phyloP scores from a whole-genome alignment of 1,139 yeast genomes.

The Blastobotrys ciferrii region DNA sequence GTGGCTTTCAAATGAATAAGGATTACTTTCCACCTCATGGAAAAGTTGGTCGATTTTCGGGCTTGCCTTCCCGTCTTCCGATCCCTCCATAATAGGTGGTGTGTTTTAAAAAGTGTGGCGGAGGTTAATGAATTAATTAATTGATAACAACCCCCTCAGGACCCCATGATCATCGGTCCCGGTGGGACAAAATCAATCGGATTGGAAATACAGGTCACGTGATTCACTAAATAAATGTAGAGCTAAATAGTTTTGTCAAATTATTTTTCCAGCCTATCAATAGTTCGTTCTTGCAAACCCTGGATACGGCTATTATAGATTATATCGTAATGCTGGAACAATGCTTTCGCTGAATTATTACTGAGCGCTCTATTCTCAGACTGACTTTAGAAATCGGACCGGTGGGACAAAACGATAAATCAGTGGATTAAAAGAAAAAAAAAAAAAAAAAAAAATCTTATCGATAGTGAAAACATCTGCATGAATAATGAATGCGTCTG shows the following conservation, averaged over 20 bases:
- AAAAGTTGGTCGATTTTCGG: constrained; percentile 2
- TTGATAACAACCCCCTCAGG: not conserved
- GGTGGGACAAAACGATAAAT: constrained; percentile 10
- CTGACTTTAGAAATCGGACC: no score
- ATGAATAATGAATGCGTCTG: constrained; percentile 65
- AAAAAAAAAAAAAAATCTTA: no score
- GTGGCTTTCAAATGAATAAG: constrained; percentile 8
- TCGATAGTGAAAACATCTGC: constrained; percentile 4
- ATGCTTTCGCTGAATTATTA: no score
- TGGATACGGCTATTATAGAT: no score
- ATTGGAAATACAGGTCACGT: no score
- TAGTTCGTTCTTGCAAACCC: no score
- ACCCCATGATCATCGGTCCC: not conserved
- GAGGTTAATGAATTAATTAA: not conserved
- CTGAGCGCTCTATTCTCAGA: no score
- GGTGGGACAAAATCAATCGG: no score
- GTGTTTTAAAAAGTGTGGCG: constrained; percentile 1
- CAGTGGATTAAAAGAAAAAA: not conserved
- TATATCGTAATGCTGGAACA: no score
- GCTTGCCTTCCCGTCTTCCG: not conserved
- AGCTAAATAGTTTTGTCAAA: no score
- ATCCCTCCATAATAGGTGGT: not conserved
- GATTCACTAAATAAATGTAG: no score
- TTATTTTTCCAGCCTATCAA: no score
- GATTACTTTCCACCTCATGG: constrained; percentile 10